Base-by-base conservation (phyloP, 192 early-diverging fungal genomes). In the Coemansia sp. region DNA sequence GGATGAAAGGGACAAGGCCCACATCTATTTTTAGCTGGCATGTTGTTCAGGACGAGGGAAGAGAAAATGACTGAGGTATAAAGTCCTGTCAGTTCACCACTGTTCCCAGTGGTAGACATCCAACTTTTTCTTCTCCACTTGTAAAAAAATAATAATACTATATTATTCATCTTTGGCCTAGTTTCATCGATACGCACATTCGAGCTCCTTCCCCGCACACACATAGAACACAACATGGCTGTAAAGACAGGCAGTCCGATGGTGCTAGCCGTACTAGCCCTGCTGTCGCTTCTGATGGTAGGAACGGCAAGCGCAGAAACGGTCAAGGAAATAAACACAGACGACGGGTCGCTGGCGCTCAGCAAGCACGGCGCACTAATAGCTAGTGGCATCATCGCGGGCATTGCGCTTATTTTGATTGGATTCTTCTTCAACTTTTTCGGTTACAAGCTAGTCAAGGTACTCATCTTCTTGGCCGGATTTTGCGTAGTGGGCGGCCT, bases 401-500 rank as follows among this genome's bases (percentile, higher is more conserved):
- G 87, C 12, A 85, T 90, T 50, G 76, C 85, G 39, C 74, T 91
- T 42, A 90, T 93, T 64, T 67, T 82, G 4, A 70, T 88, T 34
- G 92, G 92, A 2, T 68, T 91, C 63, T 50, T 91, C 62, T 88
- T 88, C 75, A 85, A 86, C 67, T 92, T 88, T 70, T 87, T 90
- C 69, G 92, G 92, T 0, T 84, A 85, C 78, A 84, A 79, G 67
- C 69, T 90, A 27, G 86, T 89, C 68, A 84, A 86, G 63, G 70
- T 90, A 9, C 87, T 91, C n/a, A 74, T 94, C 34, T 93, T 93
- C 69, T 69, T 95, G 63, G 84, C 87, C 9, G 94, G 94, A 3
- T 93, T 93, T 78, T 93, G 91, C 63, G 74, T 87, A 7, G 86
- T 87, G 14, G 80, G 84, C 70, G 85, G 84, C 38, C 70, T 84